phyloP scores from a whole-genome alignment of 345 rosid genomes.

The Dovyalis caffra region DNA sequence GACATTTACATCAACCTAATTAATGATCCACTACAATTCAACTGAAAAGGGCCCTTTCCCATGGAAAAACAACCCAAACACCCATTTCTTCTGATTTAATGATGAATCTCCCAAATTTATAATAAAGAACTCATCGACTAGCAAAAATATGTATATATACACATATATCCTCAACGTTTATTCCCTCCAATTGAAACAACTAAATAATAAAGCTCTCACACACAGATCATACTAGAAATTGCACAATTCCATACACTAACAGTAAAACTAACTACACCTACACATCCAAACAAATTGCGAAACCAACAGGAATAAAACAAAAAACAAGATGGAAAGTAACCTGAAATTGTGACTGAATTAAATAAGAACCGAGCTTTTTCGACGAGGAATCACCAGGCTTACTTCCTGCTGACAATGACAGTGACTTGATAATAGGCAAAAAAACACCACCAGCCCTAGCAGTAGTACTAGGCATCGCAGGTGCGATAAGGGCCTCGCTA shows the following conservation, averaged over 20 bases:
- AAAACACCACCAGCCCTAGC: conserved; percentile 96
- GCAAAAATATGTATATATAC: too few species aligned
- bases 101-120: background rate
- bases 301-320: background rate
- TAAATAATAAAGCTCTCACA: background rate
- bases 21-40: background rate
- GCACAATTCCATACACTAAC: background rate
- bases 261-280: background rate
- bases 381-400: conserved; percentile 71
- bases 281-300: background rate
- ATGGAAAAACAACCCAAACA: background rate
- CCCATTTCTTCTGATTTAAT: background rate
- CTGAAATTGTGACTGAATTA: conserved; percentile 85
- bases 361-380: conserved; percentile 74
- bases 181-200: background rate
- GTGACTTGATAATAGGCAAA: conserved; percentile 81
- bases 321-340: conserved; percentile 24
- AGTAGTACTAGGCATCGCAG: conserved; percentile 96
- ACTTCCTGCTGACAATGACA: conserved; percentile 83
- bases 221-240: background rate
- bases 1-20: background rate
- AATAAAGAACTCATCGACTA: background rate
- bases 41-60: background rate
- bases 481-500: conserved; percentile 89
- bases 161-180: background rate